Evolutionary conservation across 768 basidiomycete genomes (phyloP), one percentile per base, ranked within the genome.

Genomic region (Trametes elegans): DNA sequence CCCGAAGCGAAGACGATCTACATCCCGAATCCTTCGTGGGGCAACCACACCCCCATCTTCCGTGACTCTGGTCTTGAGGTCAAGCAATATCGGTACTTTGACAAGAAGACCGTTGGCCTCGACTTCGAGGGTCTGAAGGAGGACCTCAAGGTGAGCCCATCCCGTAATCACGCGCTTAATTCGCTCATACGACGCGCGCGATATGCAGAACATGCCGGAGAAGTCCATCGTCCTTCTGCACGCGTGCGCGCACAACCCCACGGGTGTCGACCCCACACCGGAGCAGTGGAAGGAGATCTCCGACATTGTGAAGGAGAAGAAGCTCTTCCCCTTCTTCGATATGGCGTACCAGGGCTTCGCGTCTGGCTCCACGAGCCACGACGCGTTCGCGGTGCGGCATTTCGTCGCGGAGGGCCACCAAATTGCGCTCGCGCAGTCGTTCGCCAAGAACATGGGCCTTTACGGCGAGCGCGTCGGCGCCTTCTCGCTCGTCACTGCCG

Each of bases 301-400:
- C 38, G 81, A 93, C 64, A 77, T 98, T 56, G 73, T 96, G 63
- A 85, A 90, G 67, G 88, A 93, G 76, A 91, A 83, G 77, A 83
- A 85, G 60, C 82, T 96, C 64, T 96, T 98, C 85, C 90, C 96
- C 48, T 93, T 98, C 84, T 98, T 98, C 71, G 97, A 99, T 74
- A 98, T 98, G 94, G 96, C 97, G 14, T 99, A 99, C 78, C 93
- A 97, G 73, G 97, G 97, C 47, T 99, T 99, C 70, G 96, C 97
- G 31, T 97, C 95, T 21, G 97, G 97, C 46, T 85, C 86, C 47
- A 93, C 92, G 61, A 70, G 85, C 61, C 85, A 84, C 52, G 97
- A 99, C 67, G 97, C 96, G 10, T 95, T 92, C 71, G 93, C 96
- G 28, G 84, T 98, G 55, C 90, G 96, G 61, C 84, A 96, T 75